Evolutionary conservation across 805 yeast species (phyloP), one percentile per base, ranked within the genome.

Genomic region (Saturnispora diversa): DNA sequence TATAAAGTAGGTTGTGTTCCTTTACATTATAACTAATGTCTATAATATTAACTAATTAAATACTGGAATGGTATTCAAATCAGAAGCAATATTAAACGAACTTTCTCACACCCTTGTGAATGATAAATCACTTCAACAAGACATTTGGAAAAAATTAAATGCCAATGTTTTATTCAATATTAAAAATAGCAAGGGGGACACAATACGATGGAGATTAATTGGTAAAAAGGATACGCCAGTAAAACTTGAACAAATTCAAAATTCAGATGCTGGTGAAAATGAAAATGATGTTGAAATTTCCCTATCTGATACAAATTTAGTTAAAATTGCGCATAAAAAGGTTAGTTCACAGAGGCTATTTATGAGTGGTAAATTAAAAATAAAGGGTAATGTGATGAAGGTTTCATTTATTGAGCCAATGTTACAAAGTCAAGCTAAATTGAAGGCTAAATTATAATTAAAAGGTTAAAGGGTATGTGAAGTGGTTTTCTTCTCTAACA

Each of bases 311-410:
- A 70, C 72, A 42, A 83, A 82, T 59, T 77, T 85, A 52, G 78
- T 71, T 51, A 76, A 72, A 58, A 72, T 85, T 50, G 82, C 82
- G 40, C 65, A 68, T 46, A 94, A 94, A 47, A 82, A 84, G 69
- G 77, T 86, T 48, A 80, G 80, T 60, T 85, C 94, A 35, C 94
- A 85, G 64, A 80, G 77, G 65, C 72, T 85, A 55, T 85, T 84
- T 62, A 75, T 85, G 82, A 66, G 73, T 52, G 95, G 95, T 31
- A 81, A 80, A 63, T 74, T 85, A 62, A 84, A 84, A 71, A 79
- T 85, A 49, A 83, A 80, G 69, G 95, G 95, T 50, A 84, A 86
- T 66, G 80, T 85, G 66, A 82, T 82, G 88, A 85, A 85, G 70
- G 94, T 94, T 40, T 75, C 88, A 33, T 74, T 75, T 44, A 74